phyloP scores from a whole-genome alignment of 306 rosid species.

The Benincasa hispida region DNA sequence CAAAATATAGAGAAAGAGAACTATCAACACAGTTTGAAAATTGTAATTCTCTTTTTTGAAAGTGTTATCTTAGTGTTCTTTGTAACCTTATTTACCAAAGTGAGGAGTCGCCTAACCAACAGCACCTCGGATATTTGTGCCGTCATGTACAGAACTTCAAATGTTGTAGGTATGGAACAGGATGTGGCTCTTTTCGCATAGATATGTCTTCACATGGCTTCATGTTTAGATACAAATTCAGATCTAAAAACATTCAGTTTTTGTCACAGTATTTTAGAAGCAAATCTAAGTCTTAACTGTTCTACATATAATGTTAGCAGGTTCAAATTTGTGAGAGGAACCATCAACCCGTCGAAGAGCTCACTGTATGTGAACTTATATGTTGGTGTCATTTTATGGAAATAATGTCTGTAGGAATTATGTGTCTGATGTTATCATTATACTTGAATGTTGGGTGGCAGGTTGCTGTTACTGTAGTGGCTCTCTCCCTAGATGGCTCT shows the following conservation, averaged over 20 bases:
- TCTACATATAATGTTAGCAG: constrained; percentile 23
- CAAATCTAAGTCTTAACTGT: not conserved
- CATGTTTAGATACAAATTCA: not conserved
- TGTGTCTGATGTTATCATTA: not conserved
- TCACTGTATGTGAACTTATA: constrained; percentile 49
- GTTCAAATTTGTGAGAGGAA: constrained; percentile 95
- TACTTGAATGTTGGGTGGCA: constrained; percentile 21
- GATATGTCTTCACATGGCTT: not conserved
- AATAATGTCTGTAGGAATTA: not conserved
- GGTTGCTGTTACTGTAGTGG: constrained; percentile 59
- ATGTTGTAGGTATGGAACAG: not conserved
- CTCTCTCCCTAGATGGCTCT: constrained; percentile 70
- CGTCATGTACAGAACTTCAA: not conserved
- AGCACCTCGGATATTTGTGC: not conserved
- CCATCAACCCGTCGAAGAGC: constrained; percentile 87
- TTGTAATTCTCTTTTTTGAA: not conserved
- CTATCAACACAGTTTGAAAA: not conserved
- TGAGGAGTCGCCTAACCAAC: not conserved
- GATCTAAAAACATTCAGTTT: not conserved
- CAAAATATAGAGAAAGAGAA: not conserved
- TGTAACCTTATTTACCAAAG: not conserved
- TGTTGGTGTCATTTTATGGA: not conserved
- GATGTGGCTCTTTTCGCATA: not conserved
- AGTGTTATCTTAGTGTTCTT: not conserved
- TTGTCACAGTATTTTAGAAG: not conserved